Evolutionary conservation across 148 eudicot genomes (phyloP), one percentile per base, ranked within the genome.

Genomic region (Dysphania ambrosioides): DNA sequence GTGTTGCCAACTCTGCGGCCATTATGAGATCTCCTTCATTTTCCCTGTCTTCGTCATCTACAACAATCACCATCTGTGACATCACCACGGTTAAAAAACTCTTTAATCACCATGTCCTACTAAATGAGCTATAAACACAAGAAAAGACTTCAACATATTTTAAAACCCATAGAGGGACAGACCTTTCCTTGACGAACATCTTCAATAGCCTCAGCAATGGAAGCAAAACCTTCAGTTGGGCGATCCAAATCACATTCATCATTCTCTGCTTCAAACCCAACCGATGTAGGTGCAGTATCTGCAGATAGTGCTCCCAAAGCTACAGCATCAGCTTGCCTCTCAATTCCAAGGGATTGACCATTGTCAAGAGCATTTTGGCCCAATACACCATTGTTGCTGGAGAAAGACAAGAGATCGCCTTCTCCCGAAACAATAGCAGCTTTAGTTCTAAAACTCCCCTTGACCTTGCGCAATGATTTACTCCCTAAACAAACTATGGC

Each of bases 141-240:
- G 10, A n/a, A n/a, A 12, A 8, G 49, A 53, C 23, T 53, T 53
- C 58, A 5, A 53, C 55, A 11, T 38, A 29, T 31, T 58, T 38
- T n/a, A 49, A 66, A 23, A 66, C 44, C 18, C 70, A 66, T 34
- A 66, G 58, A 59, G 77, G 18, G 60, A 73, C 86, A 62, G 79
- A 91, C 99, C 99, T 90, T 95, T 85, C 99, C 99, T 65, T 88
- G 83, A 49, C 90, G 90, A 77, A 95, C 88, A 80, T 95, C 99
- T 86, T 95, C 94, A 40, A 95, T 86, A 49, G 99, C 99, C 72
- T 92, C 99, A 21, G 88, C 83, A 36, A 95, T 83, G n/a, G 96
- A 88, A 60, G 97, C 84, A 88, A 95, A 90, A n/a, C 96, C 97
- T 81, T 77, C 62, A 6, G 93, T 84, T 5, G 96, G 96, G 55